Conservation (phyloP, 805 yeast genomes). For the Zygosaccharomyces bailii region DNA sequence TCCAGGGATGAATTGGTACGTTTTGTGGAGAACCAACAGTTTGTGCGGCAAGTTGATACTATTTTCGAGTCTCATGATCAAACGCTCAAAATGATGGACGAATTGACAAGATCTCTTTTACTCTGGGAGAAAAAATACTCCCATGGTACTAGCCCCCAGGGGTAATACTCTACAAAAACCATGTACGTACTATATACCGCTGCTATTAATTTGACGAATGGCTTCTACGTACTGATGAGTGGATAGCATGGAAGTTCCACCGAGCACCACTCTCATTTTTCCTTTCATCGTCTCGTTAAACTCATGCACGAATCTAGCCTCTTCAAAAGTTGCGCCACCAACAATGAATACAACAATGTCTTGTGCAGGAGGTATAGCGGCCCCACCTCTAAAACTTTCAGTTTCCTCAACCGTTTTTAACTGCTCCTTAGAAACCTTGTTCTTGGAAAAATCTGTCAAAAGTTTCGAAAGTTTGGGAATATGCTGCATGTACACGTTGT, state of each 20-base stretch:
- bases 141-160: conserved; percentile 13
- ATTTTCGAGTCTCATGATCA: conserved; percentile 53
- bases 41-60: conserved; percentile 39
- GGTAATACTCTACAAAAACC: not conserved
- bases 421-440: conserved; percentile 33
- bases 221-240: conserved; percentile 41
- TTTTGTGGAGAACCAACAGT: conserved; percentile 42
- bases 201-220: conserved; percentile 11
- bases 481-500: conserved; percentile 88
- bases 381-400: not conserved
- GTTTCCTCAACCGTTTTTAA: conserved; percentile 41
- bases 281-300: conserved; percentile 49
- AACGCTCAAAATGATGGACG: conserved; percentile 65
- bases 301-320: conserved; percentile 76
- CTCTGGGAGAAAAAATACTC: conserved; percentile 74
- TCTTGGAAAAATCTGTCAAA: conserved; percentile 36
- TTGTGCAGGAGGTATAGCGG: conserved; percentile 39
- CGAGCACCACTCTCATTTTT: conserved; percentile 67
- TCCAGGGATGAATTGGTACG: conserved; percentile 49
- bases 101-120: conserved; percentile 64
- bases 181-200: conserved; percentile 1
- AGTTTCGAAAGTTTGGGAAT: conserved; percentile 57
- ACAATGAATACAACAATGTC: conserved; percentile 70
- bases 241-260: conserved; percentile 65
- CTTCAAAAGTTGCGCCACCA: conserved; percentile 93